Evolutionary conservation across 2,329 filamentous ascomycete species (phyloP), one percentile per base, ranked within the genome.

Genomic region (Dissoconium aciculare): DNA sequence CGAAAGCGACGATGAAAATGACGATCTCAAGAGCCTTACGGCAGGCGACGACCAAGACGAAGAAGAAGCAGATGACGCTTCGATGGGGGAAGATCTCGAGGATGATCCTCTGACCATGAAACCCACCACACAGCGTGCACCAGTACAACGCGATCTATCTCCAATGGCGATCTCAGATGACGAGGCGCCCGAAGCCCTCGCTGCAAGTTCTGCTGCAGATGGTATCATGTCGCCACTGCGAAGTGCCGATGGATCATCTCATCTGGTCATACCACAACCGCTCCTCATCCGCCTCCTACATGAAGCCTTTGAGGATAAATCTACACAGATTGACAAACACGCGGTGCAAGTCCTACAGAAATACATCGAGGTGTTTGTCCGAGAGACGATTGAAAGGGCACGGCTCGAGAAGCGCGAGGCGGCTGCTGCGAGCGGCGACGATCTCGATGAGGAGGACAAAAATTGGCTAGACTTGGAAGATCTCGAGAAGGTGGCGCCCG

Each of bases 321-420:
- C 69, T 33, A 85, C 78, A 14, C 67, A 77, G 42, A 74, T 93
- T 41, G 74, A 75, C 5, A 75, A 71, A 45, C 79, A 84, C 47
- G 83, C 83, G 3, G 81, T 85, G 51, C 66, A 62, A 5, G 70
- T 84, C 1, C 69, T 85, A 35, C 78, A 74, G 10, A 83, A 78
- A 57, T 95, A 95, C 52, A 68, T 94, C 55, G 83, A 94, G 55
- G 71, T 87, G 0, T 95, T 94, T 57, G 78, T 93, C 31, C 68
- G 79, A 38, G 87, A 95, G 59, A 82, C 83, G 1, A 74, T 95
- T 51, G 82, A 83, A 11, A 60, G 87, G 49, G 75, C 81, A 23
- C 71, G 74, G 6, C 72, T 74, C 35, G 78, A 82, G 61, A 75
- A 77, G 50, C 53, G 24, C 57, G 63, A 54, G 53, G 54, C 17